Conservation (phyloP, 805 yeast genomes). For the Kodamaea hsintzibuensis region DNA sequence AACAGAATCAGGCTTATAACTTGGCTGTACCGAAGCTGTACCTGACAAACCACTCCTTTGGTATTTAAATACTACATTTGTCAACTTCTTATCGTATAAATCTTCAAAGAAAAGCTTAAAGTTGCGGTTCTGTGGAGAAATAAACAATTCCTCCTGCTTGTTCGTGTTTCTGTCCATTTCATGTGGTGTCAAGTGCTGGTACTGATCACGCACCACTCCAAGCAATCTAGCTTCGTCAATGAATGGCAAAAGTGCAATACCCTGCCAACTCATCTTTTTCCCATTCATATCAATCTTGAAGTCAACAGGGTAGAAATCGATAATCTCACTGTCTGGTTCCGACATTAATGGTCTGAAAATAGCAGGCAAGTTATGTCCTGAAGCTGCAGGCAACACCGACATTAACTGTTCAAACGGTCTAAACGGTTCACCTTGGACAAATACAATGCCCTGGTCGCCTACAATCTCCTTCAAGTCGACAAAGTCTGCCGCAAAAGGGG, state of each 20-base stretch:
- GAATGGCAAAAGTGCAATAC: slow-evolving; percentile 85
- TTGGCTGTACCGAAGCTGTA: slow-evolving; percentile 35
- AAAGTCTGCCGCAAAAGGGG: slow-evolving; percentile 95
- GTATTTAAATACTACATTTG: slow-evolving; percentile 42
- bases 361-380: slow-evolving; percentile 81
- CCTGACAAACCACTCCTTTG: slow-evolving; percentile 63
- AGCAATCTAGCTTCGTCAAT: slow-evolving; percentile 81
- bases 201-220: slow-evolving; percentile 63
- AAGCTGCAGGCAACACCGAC: slow-evolving; percentile 94
- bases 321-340: slow-evolving; percentile 74
- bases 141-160: slow-evolving; percentile 66
- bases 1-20: slow-evolving; percentile 36
- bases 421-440: slow-evolving; percentile 75
- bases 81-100: slow-evolving; percentile 42
- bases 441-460: slow-evolving; percentile 49
- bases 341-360: slow-evolving; percentile 82
- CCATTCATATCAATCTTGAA: slow-evolving; percentile 95
- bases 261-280: slow-evolving; percentile 93
- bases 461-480: slow-evolving; percentile 49
- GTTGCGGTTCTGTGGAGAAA: slow-evolving; percentile 62
- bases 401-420: slow-evolving; percentile 89
- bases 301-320: slow-evolving; percentile 87
- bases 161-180: slow-evolving; percentile 70
- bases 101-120: slow-evolving; percentile 37
- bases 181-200: slow-evolving; percentile 60